Evolutionary conservation across 129 eudicot genomes (phyloP), one percentile per base, ranked within the genome.

Genomic region (Erigeron canadensis): DNA sequence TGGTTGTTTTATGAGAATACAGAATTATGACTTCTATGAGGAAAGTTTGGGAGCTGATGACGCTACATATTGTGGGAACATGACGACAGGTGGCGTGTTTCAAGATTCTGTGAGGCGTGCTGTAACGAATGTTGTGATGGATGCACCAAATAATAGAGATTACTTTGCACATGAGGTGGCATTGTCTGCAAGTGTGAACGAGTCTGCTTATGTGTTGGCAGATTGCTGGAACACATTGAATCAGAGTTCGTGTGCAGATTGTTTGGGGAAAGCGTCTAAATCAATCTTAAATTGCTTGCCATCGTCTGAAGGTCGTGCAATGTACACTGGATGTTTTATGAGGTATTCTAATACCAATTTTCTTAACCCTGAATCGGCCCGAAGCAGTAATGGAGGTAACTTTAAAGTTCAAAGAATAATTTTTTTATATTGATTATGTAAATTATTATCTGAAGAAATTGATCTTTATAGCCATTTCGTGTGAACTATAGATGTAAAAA

Each of bases 301-400:
- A 23, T 77, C 60, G 69, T 76, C 91, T 0, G 91, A 87, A 80
- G 97, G 87, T 5, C 81, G 89, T 67, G 95, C 87, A 4, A 23
- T 90, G 58, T 66, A 85, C 69, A 87, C 89, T 1, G 91, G 97
- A 9, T 90, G 97, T 78, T 85, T 85, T 75, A 28, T 90, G 84
- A 86, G 96, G 85, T 91, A 91, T 65, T 91, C 94, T 7, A 86
- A 86, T 62, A 81, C 68, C 41, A 62, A 91, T 67, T 91, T 91
- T 68, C 84, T 91, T 38, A 91, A 91, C 78, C 78, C 85, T 2
- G 81, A 73, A 34, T 73, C 84, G 9, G 28, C 48, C 10, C 8
- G 38, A 67, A 45, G 10, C 45, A 50, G 50, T 51, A 48, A 21
- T 48, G 57, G 57, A 77, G 76, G 76, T 77, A 72, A 69, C 46